These are phyloP conservation scores for Verticillium alfalfae DNA, from an alignment of 2,329 filamentous ascomycete genomes.

Conservation along the genomic window DNA sequence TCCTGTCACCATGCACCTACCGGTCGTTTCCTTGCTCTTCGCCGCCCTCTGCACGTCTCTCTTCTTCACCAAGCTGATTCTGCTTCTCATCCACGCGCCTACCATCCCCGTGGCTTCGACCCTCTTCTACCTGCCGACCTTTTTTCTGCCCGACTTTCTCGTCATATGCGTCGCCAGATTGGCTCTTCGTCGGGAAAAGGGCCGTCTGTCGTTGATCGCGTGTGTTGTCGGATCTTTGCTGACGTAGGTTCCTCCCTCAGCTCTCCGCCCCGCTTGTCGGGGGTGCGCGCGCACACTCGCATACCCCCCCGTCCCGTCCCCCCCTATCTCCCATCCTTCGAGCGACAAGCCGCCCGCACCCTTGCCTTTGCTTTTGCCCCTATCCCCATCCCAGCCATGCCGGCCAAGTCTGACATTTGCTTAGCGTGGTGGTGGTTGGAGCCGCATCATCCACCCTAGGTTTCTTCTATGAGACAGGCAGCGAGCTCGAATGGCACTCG, in stretches of 20 bases:
- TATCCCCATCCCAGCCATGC: not conserved
- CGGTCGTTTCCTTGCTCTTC: constrained; percentile 16
- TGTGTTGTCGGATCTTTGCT: constrained; percentile 15
- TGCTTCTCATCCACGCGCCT: constrained; percentile 18
- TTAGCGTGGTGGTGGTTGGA: constrained; percentile 17
- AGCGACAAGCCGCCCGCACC: not conserved
- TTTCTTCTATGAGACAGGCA: constrained; percentile 22
- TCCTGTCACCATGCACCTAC: not conserved
- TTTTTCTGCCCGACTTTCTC: constrained; percentile 25
- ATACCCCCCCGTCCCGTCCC: not conserved
- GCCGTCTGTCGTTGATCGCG: constrained; percentile 10
- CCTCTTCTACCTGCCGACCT: constrained; percentile 23
- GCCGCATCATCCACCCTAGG: constrained; percentile 23
- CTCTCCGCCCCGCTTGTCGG: not conserved
- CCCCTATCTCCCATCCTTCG: not conserved
- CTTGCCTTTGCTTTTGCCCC: not conserved
- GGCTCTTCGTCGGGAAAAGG: constrained; percentile 20
- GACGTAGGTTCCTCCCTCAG: constrained; percentile 15
- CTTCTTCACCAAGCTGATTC: constrained; percentile 19
- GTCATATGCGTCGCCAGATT: constrained; percentile 24
- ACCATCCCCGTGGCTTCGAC: constrained; percentile 17
- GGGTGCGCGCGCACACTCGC: too few relatives aligned
- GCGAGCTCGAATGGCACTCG: constrained; percentile 24
- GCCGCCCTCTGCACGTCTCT: constrained; percentile 21
- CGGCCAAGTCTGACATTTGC: not conserved